phyloP scores from a whole-genome alignment of 2,329 filamentous ascomycete species.

The Colletotrichum graminicola region DNA sequence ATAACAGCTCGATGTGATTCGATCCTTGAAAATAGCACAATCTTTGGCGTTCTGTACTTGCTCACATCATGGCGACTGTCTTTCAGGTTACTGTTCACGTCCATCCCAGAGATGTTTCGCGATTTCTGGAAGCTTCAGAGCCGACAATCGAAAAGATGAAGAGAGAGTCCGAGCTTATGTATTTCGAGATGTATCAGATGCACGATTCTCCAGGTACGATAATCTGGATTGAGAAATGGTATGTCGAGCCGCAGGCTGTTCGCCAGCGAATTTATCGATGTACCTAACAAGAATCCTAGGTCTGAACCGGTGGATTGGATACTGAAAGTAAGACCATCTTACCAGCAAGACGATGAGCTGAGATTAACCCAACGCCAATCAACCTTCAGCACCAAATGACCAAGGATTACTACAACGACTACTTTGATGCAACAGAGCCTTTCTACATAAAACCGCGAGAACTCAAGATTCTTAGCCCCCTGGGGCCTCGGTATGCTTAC shows the following conservation, averaged over 20 bases:
- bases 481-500: constrained; percentile 30
- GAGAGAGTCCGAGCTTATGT: constrained; percentile 32
- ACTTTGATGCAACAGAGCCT: constrained; percentile 37
- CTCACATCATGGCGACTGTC: constrained; percentile 27
- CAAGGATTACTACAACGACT: constrained; percentile 35
- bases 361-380: not conserved
- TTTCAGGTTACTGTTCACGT: constrained; percentile 38
- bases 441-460: constrained; percentile 32
- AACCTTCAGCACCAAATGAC: constrained; percentile 35
- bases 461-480: constrained; percentile 28
- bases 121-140: constrained; percentile 25
- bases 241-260: rapidly evolving
- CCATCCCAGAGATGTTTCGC: constrained; percentile 26
- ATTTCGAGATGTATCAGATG: constrained; percentile 38
- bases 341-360: rapidly evolving
- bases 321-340: constrained; percentile 22
- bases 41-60: not conserved
- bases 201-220: constrained; percentile 37
- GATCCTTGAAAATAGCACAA: not conserved
- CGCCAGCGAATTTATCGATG: rapidly evolving
- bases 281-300: not conserved
- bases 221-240: constrained; percentile 41
- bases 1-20: not conserved
- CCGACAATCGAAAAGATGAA: constrained; percentile 38
- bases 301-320: constrained; percentile 38